These are phyloP conservation scores for Sporothrix humicola DNA, from an alignment of 2,329 filamentous ascomycete species.

Conservation along the genomic window DNA sequence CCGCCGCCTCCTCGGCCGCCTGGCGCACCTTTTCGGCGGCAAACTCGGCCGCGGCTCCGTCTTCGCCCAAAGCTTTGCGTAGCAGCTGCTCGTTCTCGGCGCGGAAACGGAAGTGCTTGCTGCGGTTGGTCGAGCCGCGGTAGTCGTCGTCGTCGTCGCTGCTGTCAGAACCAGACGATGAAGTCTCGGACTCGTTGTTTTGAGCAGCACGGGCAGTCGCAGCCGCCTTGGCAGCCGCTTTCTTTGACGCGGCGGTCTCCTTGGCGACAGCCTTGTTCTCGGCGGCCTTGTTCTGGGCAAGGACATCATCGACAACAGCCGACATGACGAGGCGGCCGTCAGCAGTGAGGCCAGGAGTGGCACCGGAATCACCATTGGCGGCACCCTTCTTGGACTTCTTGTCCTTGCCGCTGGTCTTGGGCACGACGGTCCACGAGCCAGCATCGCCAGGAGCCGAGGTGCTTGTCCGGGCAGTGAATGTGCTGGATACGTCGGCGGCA, in stretches of 20 bases:
- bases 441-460: conserved; percentile 27
- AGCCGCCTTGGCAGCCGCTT: conserved; percentile 32
- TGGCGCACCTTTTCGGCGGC: conserved; percentile 76
- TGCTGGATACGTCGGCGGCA: not conserved
- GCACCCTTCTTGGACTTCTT: conserved; percentile 26
- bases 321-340: conserved; percentile 28
- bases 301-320: conserved; percentile 21
- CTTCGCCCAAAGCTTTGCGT: conserved; percentile 77
- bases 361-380: not conserved
- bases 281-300: conserved; percentile 29
- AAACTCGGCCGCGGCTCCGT: conserved; percentile 83
- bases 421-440: conserved; percentile 33
- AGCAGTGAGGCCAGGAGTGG: conserved; percentile 8
- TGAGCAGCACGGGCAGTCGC: conserved; percentile 41
- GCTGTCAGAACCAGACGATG: conserved; percentile 35
- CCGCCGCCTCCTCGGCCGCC: conserved; percentile 78
- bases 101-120: conserved; percentile 55
- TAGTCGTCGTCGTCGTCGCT: conserved; percentile 30
- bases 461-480: not conserved
- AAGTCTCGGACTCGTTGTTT: conserved; percentile 48
- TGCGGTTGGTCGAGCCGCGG: conserved; percentile 48
- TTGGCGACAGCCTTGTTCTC: not conserved
- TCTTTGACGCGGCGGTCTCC: not conserved
- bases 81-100: conserved; percentile 71
- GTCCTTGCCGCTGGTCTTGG: conserved; percentile 8